These are phyloP conservation scores for Lasiosphaeria miniovina DNA, from an alignment of 495 filamentous ascomycete species.

Conservation along the genomic window DNA sequence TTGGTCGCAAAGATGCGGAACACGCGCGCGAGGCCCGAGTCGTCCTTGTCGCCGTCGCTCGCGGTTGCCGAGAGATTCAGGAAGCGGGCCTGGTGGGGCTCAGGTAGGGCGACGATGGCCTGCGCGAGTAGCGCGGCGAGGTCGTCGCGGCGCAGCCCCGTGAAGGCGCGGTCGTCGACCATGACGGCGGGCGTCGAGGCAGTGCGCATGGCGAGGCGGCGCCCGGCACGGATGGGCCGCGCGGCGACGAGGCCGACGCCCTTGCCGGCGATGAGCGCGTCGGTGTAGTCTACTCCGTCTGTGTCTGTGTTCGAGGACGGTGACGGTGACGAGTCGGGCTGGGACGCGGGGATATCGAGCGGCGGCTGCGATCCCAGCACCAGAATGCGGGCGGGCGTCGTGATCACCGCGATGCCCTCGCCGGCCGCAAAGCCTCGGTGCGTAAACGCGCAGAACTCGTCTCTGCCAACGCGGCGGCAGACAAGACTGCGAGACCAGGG, in stretches of 20 bases:
- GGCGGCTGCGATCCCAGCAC: constrained; percentile 16
- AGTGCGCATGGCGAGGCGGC: constrained; percentile 24
- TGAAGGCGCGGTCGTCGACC: constrained; percentile 31
- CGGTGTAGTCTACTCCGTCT: not conserved
- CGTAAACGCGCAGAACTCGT: constrained; percentile 31
- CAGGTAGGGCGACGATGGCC: constrained; percentile 26
- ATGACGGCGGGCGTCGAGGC: constrained; percentile 29
- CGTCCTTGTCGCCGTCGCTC: constrained; percentile 8
- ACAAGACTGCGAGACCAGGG: constrained; percentile 12
- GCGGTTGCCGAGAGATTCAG: constrained; percentile 24
- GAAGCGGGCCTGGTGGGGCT: constrained; percentile 17
- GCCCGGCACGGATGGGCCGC: constrained; percentile 23
- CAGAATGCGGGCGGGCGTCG: constrained; percentile 20
- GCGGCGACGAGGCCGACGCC: constrained; percentile 34
- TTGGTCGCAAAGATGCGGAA: constrained; percentile 34
- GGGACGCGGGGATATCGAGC: not conserved
- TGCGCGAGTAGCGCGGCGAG: constrained; percentile 25
- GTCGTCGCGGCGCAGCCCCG: constrained; percentile 16
- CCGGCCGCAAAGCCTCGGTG: constrained; percentile 25
- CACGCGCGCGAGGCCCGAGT: constrained; percentile 18
- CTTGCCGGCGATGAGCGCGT: constrained; percentile 27
- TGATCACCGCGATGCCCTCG: constrained; percentile 35
- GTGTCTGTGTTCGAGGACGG: not conserved
- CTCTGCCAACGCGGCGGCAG: constrained; percentile 17
- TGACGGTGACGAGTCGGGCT: not conserved